These are phyloP conservation scores for Colletotrichum noveboracense DNA, from an alignment of 2,329 filamentous ascomycete genomes.

Conservation along the genomic window DNA sequence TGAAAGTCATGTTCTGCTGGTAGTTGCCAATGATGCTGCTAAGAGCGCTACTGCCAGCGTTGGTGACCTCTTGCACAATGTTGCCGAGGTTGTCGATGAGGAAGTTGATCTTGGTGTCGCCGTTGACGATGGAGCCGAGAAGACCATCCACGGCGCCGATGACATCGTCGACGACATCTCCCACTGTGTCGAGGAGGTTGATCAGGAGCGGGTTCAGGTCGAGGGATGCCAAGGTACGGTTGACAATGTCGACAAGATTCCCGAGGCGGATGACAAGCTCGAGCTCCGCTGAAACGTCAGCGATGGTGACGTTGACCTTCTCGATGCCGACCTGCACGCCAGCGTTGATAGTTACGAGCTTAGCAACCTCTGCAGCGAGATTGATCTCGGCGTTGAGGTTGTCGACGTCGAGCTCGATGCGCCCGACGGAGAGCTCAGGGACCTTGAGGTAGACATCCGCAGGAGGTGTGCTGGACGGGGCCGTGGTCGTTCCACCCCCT, in stretches of 20 bases:
- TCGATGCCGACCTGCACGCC: constrained; percentile 55
- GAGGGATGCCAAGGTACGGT: constrained; percentile 62
- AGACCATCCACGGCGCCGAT: constrained; percentile 64
- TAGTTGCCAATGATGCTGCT: constrained; percentile 64
- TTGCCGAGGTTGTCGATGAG: constrained; percentile 67
- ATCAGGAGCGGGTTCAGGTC: constrained; percentile 68
- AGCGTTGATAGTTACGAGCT: constrained; percentile 59
- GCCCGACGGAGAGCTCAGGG: constrained; percentile 61
- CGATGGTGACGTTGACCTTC: constrained; percentile 65
- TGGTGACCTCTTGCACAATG: constrained; percentile 64
- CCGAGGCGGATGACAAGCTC: constrained; percentile 65
- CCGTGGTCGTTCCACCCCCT: constrained; percentile 24
- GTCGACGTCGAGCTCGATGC: constrained; percentile 66
- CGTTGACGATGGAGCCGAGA: constrained; percentile 62
- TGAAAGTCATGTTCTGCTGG: constrained; percentile 62
- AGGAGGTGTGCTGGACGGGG: constrained; percentile 36
- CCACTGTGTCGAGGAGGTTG: constrained; percentile 58
- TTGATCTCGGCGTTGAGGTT: constrained; percentile 64
- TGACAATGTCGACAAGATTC: constrained; percentile 65
- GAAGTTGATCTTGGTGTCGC: constrained; percentile 58
- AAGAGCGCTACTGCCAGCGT: constrained; percentile 46
- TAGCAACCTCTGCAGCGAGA: constrained; percentile 63
- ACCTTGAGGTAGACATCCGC: constrained; percentile 65
- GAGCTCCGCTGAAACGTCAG: constrained; percentile 62
- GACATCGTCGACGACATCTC: constrained; percentile 55